Evolutionary conservation across 108 stramenopile genomes (phyloP), one percentile per base, ranked within the genome.

Genomic region (Skeletonema tropicum): DNA sequence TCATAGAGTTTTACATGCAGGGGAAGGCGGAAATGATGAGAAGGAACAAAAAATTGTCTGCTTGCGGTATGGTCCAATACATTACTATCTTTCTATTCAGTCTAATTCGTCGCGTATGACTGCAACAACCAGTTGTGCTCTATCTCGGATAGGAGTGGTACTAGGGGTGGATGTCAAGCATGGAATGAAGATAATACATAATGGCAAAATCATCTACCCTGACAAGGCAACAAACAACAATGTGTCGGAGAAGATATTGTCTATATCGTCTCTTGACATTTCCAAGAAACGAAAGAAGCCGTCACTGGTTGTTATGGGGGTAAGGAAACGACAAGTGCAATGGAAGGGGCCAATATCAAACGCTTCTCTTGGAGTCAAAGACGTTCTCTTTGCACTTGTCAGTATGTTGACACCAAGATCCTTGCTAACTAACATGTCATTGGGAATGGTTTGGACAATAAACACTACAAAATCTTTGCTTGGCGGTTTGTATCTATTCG

Each of bases 301-400:
- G 7, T 80, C 80, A 15, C 64, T 80, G 64, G 64, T 74, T 36
- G 70, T 80, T 11, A 80, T 74, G 69, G 80, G 80, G 55, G 39
- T 70, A 49, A 67, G 80, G 29, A n/a, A 68, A 45, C 30, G 45
- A 35, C 39, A 66, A 30, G 0, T 21, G 3, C 15, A 26, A 17
- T 31, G 15, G 32, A 36, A 33, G 26, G 25, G 25, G 57, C 12
- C 66, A 25, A 31, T 14, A 30, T 38, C 57, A 52, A 57, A 39
- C n/a, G 45, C 52, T 23, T 21, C 15, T 23, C 2, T 45, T 45
- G 39, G 32, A n/a, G 45, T 19, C 2, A 31, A 13, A 0, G 26
- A 33, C 21, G 1, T 62, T 21, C 8, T 76, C 1, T 76, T 63
- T 48, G 25, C 66, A 17, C 29, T 60, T 30, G 41, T 32, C 10